Evolutionary conservation across 768 basidiomycete species (phyloP).

Genomic region (Floccularia luteovirens): DNA sequence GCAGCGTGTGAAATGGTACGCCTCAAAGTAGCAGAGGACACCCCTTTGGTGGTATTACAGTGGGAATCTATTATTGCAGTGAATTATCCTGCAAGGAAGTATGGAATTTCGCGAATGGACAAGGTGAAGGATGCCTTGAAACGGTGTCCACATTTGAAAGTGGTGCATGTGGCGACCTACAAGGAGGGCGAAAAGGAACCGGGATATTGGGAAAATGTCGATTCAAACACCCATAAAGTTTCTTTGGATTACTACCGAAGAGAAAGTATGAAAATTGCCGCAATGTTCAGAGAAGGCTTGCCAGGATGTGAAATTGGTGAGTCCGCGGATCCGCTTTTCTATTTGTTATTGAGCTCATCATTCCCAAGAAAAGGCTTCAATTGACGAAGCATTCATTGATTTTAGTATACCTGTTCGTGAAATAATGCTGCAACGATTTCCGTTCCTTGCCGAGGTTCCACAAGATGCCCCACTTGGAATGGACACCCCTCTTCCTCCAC

Average conservation of each 20-base stretch:
- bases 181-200: constrained; percentile 82
- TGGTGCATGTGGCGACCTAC: constrained; percentile 95
- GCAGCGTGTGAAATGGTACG: constrained; percentile 83
- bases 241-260: constrained; percentile 89
- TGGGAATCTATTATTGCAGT: constrained; percentile 91
- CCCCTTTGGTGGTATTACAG: constrained; percentile 77
- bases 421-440: constrained; percentile 64
- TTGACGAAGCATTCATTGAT: constrained; percentile 96
- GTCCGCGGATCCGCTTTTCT: constrained; percentile 1
- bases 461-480: constrained; percentile 57
- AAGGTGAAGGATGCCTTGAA: constrained; percentile 76
- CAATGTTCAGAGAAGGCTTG: constrained; percentile 72
- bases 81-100: constrained; percentile 91
- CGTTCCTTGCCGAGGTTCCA: constrained; percentile 69
- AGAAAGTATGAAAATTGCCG: constrained; percentile 84
- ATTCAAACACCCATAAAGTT: constrained; percentile 91
- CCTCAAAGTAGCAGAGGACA: constrained; percentile 50
- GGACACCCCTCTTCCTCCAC: constrained; percentile 73
- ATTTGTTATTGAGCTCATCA: background rate
- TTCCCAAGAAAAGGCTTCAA: constrained; percentile 84
- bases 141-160: constrained; percentile 75
- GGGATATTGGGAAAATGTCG: constrained; percentile 86
- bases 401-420: constrained; percentile 78
- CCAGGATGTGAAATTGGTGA: constrained; percentile 78
- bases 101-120: constrained; percentile 90